phyloP scores from a whole-genome alignment of 192 early-diverging fungal species.

The Podila epicladia region DNA sequence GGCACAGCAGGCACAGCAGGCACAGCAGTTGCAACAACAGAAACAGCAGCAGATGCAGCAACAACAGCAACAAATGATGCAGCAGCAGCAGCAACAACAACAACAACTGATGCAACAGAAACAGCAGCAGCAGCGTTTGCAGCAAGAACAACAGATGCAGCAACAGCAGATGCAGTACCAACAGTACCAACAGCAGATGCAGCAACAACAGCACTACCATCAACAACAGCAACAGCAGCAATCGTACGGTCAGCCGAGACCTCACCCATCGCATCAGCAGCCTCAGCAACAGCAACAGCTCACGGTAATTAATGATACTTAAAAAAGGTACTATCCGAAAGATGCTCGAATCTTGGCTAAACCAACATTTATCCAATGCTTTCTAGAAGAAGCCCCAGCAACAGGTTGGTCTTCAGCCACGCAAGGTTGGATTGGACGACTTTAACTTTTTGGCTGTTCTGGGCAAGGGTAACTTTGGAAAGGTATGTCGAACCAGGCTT shows the following conservation, averaged over 20 bases:
- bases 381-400: slow-evolving; percentile 26
- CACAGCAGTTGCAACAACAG: slow-evolving; percentile 23
- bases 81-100: slow-evolving; percentile 22
- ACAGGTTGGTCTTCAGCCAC: slow-evolving; percentile 21
- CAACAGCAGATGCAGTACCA: slow-evolving; percentile 61
- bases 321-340: too few species aligned
- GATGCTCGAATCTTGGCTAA: background rate
- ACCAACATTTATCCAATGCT: slow-evolving; percentile 4
- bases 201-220: slow-evolving; percentile 53
- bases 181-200: slow-evolving; percentile 57
- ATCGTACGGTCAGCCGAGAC: slow-evolving; percentile 18
- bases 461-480: slow-evolving; percentile 99
- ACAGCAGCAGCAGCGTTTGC: slow-evolving; percentile 49
- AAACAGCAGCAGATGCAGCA: slow-evolving; percentile 17
- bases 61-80: slow-evolving; percentile 18
- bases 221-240: slow-evolving; percentile 44
- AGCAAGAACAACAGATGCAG: slow-evolving; percentile 33
- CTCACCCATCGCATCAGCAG: slow-evolving; percentile 12
- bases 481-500: slow-evolving; percentile 56
- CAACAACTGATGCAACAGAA: slow-evolving; percentile 16
- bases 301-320: background rate
- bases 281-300: slow-evolving; percentile 41
- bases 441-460: slow-evolving; percentile 95
- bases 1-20: slow-evolving; percentile 29
- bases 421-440: slow-evolving; percentile 87